Conservation (phyloP, 2,329 filamentous ascomycete species). For the Xylariaceae sp. region DNA sequence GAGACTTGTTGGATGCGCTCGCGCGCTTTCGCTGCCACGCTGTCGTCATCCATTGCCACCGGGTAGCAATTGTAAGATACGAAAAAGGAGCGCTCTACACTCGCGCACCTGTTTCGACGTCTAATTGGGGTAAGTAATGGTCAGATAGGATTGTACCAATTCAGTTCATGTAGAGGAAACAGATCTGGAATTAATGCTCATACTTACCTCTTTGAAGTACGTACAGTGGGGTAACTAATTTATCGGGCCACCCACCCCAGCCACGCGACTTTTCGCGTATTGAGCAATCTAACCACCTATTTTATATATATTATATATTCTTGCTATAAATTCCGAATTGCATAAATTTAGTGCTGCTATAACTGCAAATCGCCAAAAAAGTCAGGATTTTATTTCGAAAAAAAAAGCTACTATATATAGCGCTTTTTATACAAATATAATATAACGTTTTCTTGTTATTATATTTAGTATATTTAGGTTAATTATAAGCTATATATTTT, state of each 20-base stretch:
- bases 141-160: no score
- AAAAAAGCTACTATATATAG: not conserved
- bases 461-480: not conserved
- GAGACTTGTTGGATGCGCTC: conserved; percentile 16
- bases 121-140: no score
- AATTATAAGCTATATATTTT: not conserved
- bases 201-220: no score
- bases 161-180: no score
- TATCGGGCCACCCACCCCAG: not conserved
- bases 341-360: not conserved
- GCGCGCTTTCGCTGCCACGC: conserved; percentile 7
- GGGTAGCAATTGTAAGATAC: no score
- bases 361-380: not conserved
- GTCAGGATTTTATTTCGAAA: not conserved
- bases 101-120: no score
- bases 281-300: not conserved
- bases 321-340: not conserved
- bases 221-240: not conserved
- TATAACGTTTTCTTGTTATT: not conserved
- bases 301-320: not conserved
- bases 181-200: no score
- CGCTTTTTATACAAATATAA: not conserved
- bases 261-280: not conserved
- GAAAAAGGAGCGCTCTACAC: no score
- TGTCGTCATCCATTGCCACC: conserved; percentile 12